Percentiles rank a stretch among this genome's conserved stretches.
Evolutionary conservation across 371 early-diverging fungal species (phyloP).

Genomic region (Quaeritorhiza haematococci): DNA sequence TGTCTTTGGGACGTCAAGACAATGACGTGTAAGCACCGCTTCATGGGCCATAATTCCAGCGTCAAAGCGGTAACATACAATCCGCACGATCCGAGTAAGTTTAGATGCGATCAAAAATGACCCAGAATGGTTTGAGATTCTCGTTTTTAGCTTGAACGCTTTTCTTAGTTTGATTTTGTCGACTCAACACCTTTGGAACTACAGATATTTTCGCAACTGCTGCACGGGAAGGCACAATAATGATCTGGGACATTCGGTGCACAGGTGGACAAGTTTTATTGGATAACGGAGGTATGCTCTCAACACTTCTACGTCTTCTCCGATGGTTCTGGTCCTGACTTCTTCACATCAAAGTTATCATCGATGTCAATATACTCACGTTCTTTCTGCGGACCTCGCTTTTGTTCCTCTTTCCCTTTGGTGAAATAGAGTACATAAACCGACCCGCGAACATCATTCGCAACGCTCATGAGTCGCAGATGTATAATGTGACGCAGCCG

Average conservation of each 20-base stretch:
- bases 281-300: too few relatives aligned
- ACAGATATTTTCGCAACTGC: constrained; percentile 58
- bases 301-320: too few relatives aligned
- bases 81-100: constrained; percentile 51
- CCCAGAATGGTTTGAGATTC: too few relatives aligned
- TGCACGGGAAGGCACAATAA: constrained; percentile 58
- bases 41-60: constrained; percentile 49
- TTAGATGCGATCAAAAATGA: too few relatives aligned
- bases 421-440: constrained; percentile 6
- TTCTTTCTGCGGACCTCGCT: not conserved
- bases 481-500: not conserved
- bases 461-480: constrained; percentile 20
- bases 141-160: too few relatives aligned
- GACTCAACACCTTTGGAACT: too few relatives aligned
- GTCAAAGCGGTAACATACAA: constrained; percentile 54
- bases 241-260: constrained; percentile 66
- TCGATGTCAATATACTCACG: too few relatives aligned
- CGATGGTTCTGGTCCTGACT: too few relatives aligned
- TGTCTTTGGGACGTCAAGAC: constrained; percentile 61
- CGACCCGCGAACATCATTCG: constrained; percentile 20
- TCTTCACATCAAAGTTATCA: too few relatives aligned
- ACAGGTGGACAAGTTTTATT: too few relatives aligned
- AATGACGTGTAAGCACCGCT: constrained; percentile 31
- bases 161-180: too few relatives aligned
- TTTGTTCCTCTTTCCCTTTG: not conserved